A percentile compares a stretch with the other conserved stretches of the same genome.
Evolutionary conservation across 495 filamentous ascomycete species (phyloP).

Genomic region (Talaromyces adpressus): DNA sequence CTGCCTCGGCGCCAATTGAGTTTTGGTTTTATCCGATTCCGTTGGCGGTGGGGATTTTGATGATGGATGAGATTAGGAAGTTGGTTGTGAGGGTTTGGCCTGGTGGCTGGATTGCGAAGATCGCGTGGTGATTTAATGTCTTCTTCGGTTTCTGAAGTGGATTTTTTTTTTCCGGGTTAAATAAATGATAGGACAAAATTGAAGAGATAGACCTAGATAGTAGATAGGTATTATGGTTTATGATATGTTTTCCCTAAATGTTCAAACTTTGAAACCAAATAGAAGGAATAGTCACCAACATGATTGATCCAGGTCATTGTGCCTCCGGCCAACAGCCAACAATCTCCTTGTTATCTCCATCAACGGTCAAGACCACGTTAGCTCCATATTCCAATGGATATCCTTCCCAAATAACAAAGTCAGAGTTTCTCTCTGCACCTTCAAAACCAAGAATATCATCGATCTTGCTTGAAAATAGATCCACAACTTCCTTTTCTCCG

Average conservation of each 20-base stretch:
- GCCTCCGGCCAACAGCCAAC: conserved; percentile 10
- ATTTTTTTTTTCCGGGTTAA: not conserved
- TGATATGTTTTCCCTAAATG: not conserved
- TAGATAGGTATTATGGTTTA: not conserved
- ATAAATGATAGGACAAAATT: not conserved
- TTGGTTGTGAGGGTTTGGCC: conserved; percentile 42
- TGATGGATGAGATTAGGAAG: conserved; percentile 54
- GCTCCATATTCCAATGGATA: conserved; percentile 30
- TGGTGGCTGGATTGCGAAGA: conserved; percentile 30
- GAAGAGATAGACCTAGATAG: not conserved
- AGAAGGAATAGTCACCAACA: not conserved
- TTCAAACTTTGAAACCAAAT: not conserved
- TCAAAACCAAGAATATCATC: conserved; percentile 39
- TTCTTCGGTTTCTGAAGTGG: not conserved
- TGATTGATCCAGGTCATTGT: not conserved
- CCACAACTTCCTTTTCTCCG: conserved; percentile 22
- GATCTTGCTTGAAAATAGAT: conserved; percentile 40
- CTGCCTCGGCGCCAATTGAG: conserved; percentile 51
- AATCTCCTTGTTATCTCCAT: conserved; percentile 13
- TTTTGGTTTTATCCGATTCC: conserved; percentile 60
- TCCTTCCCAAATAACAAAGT: conserved; percentile 33
- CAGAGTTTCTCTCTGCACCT: conserved; percentile 10
- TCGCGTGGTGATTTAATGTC: conserved; percentile 38
- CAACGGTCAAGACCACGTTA: conserved; percentile 26
- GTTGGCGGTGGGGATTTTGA: conserved; percentile 53